Conservation (phyloP, 192 early-diverging fungal species). For the Cetraspora pellucida region DNA sequence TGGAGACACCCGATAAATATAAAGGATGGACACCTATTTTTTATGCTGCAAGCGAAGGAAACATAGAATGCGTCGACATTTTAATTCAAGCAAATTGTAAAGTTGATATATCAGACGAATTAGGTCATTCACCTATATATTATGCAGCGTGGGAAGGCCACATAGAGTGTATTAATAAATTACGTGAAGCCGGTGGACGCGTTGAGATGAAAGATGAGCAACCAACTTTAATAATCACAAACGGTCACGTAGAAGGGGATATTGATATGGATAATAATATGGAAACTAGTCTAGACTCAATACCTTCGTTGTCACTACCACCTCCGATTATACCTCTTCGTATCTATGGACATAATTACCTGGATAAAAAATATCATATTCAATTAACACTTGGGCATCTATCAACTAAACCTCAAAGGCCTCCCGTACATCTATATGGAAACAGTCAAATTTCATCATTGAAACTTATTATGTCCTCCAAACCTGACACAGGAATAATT, state of each 20-base stretch:
- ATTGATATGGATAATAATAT: conserved; percentile 4
- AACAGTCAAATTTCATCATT: conserved; percentile 74
- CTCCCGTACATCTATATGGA: conserved; percentile 63
- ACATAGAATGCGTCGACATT: conserved; percentile 76
- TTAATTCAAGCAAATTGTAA: conserved; percentile 78
- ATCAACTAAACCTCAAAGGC: conserved; percentile 36
- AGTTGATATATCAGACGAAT: conserved; percentile 79
- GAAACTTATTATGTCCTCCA: conserved; percentile 84
- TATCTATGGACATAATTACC: conserved; percentile 97
- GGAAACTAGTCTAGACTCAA: conserved; percentile 64
- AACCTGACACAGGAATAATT: conserved; percentile 84
- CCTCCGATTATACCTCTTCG: conserved; percentile 98
- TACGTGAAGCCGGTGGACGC: conserved; percentile 66
- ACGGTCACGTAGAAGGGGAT: not conserved
- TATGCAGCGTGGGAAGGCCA: conserved; percentile 95
- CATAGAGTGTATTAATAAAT: conserved; percentile 73
- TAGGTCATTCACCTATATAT: conserved; percentile 78
- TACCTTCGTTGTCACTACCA: conserved; percentile 92
- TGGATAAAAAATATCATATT: conserved; percentile 87
- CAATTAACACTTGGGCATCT: conserved; percentile 71
- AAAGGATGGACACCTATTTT: conserved; percentile 98
- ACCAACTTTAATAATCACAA: not conserved
- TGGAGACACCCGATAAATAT: conserved; percentile 87
- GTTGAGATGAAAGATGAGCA: conserved; percentile 19
- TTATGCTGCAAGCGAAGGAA: conserved; percentile 90